Conservation (phyloP, 139 green algal genomes). For the Chlorella sp. region DNA sequence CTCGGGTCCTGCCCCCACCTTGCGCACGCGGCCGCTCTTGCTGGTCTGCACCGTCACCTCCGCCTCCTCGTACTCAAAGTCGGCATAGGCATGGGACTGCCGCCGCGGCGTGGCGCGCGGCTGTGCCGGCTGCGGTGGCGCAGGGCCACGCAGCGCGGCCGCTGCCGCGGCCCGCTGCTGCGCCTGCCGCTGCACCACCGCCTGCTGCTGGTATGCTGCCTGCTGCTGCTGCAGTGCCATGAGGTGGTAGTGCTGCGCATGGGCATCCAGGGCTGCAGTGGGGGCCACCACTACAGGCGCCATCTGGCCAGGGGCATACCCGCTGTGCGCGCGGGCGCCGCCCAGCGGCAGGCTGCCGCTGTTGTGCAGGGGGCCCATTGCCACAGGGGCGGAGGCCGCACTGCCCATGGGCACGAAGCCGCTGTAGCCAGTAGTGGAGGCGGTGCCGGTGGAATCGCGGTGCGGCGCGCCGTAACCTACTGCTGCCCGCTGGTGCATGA, state of each 20-base stretch:
- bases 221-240: slow-evolving; percentile 26
- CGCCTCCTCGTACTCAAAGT: too few species aligned
- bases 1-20: too few species aligned
- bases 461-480: too few species aligned
- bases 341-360: slow-evolving; percentile 29
- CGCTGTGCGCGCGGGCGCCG: slow-evolving; percentile 16
- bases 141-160: too few species aligned
- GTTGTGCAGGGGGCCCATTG: not conserved
- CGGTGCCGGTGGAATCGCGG: too few species aligned
- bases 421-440: not conserved
- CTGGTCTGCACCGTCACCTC: too few species aligned
- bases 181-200: not conserved
- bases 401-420: slow-evolving; percentile 15
- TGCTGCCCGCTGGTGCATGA: not conserved
- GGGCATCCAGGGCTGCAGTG: not conserved
- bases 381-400: not conserved
- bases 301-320: not conserved
- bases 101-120: too few species aligned
- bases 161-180: not conserved
- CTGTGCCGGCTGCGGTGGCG: too few species aligned
- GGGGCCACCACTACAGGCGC: not conserved
- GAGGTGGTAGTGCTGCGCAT: not conserved
- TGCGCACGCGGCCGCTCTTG: too few species aligned
- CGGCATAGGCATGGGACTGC: too few species aligned
- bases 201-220: not conserved